These are phyloP conservation scores for Adenanthera pavonina DNA, from an alignment of 306 rosid species.

Conservation along the genomic window DNA sequence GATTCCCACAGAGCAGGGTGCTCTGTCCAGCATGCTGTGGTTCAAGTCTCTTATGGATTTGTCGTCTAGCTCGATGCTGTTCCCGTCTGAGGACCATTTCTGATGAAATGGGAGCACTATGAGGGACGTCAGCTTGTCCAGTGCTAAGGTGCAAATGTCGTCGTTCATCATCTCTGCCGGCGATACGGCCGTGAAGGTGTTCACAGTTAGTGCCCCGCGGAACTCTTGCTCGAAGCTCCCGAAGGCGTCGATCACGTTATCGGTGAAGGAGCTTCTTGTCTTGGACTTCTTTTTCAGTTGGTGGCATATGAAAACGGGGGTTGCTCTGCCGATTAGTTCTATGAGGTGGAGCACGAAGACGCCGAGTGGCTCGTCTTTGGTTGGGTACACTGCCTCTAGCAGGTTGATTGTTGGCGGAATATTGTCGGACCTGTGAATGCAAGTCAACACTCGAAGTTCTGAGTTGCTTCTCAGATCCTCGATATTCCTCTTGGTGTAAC, in stretches of 20 bases:
- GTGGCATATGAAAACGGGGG: constrained; percentile 69
- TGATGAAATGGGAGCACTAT: constrained; percentile 71
- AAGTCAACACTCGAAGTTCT: constrained; percentile 57
- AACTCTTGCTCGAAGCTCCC: constrained; percentile 48
- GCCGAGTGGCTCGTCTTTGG: constrained; percentile 46
- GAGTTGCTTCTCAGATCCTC: constrained; percentile 36
- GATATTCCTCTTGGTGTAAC: constrained; percentile 59
- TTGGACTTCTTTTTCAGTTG: constrained; percentile 46
- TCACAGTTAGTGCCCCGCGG: constrained; percentile 19
- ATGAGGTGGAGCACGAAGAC: constrained; percentile 62
- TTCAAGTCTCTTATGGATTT: constrained; percentile 51
- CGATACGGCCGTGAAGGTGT: constrained; percentile 65
- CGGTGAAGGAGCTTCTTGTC: constrained; percentile 25
- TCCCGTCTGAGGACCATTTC: constrained; percentile 61
- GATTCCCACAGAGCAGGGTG: constrained; percentile 77
- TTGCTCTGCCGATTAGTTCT: constrained; percentile 65
- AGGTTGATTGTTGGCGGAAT: constrained; percentile 60
- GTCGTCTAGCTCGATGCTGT: constrained; percentile 51
- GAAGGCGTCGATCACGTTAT: constrained; percentile 50
- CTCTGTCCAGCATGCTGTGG: constrained; percentile 51
- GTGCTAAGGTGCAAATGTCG: constrained; percentile 66
- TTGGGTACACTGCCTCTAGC: constrained; percentile 57
- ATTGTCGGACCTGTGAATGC: constrained; percentile 52
- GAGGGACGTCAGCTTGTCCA: constrained; percentile 61
- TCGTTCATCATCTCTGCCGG: constrained; percentile 67